Conservation (phyloP, 352 stramenopile species). For the Phytophthora tubulina region DNA sequence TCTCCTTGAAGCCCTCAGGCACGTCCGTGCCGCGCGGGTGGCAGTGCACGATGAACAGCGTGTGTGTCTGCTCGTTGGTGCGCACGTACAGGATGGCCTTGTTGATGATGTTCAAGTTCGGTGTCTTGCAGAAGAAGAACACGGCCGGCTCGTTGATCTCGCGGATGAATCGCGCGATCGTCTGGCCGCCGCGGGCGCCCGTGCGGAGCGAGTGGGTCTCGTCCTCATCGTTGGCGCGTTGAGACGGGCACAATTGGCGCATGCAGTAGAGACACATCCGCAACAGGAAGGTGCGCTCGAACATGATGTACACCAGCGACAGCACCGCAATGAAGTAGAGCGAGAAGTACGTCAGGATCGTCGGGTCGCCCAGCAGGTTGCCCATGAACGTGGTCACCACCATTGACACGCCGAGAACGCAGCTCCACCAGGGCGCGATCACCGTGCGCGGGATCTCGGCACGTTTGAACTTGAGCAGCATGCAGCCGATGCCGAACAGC, state of each 20-base stretch:
- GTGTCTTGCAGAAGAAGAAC: constrained; percentile 95
- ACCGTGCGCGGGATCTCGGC: constrained; percentile 89
- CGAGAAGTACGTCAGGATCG: constrained; percentile 90
- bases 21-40: constrained; percentile 67
- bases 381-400: constrained; percentile 88
- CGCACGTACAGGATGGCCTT: constrained; percentile 96
- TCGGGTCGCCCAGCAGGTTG: constrained; percentile 88
- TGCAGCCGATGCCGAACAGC: constrained; percentile 94
- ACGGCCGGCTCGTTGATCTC: constrained; percentile 92
- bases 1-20: constrained; percentile 84
- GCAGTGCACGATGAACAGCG: constrained; percentile 93
- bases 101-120: constrained; percentile 95
- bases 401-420: constrained; percentile 81
- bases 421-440: constrained; percentile 90
- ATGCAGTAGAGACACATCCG: constrained; percentile 85
- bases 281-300: constrained; percentile 89
- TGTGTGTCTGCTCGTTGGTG: constrained; percentile 94
- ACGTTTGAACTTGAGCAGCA: constrained; percentile 96
- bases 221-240: constrained; percentile 43
- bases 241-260: constrained; percentile 80
- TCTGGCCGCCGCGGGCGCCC: constrained; percentile 84
- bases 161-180: constrained; percentile 85
- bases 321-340: constrained; percentile 90
- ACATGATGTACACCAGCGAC: constrained; percentile 89
- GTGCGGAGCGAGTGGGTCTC: constrained; percentile 73